A percentile compares a stretch with the other conserved stretches of the same genome.
Evolutionary conservation across 2,329 filamentous ascomycete species (phyloP).

Genomic region (Didymella keratinophila): DNA sequence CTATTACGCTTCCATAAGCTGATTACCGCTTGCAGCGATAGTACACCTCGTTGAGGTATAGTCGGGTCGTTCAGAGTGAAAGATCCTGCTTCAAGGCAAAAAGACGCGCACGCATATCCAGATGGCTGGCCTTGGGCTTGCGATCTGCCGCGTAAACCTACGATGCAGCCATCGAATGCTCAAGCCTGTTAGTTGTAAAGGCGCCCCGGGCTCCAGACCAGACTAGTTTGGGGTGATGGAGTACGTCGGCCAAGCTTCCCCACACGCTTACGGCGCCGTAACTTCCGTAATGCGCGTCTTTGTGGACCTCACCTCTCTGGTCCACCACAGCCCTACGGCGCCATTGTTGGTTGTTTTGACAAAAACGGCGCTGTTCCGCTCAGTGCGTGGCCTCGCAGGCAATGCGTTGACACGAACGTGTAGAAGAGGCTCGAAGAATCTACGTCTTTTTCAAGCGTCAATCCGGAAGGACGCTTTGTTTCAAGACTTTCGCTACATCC

Average conservation of each 20-base stretch:
- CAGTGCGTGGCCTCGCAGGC: not conserved
- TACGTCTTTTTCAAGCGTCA: not conserved
- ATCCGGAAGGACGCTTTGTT: slow-evolving; percentile 1
- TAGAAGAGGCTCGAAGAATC: not conserved
- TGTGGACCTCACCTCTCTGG: slow-evolving; percentile 28
- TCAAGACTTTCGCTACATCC: slow-evolving; percentile 16
- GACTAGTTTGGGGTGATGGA: slow-evolving; percentile 35
- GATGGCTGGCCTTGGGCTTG: slow-evolving; percentile 7
- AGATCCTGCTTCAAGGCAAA: slow-evolving; percentile 23
- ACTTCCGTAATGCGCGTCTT: slow-evolving; percentile 16
- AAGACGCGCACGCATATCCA: slow-evolving; percentile 29
- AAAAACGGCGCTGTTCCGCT: not conserved
- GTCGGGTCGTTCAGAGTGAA: slow-evolving; percentile 19
- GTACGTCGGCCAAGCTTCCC: slow-evolving; percentile 44
- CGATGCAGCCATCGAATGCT: slow-evolving; percentile 35
- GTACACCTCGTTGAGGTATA: slow-evolving; percentile 17
- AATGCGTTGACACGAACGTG: not conserved
- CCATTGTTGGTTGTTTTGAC: not conserved
- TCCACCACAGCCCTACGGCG: not conserved
- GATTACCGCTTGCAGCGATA: slow-evolving; percentile 22
- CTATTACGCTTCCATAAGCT: slow-evolving; percentile 14
- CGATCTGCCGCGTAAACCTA: slow-evolving; percentile 31
- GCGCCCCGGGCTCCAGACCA: slow-evolving; percentile 23
- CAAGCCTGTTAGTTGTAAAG: slow-evolving; percentile 22
- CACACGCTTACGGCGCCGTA: slow-evolving; percentile 34